phyloP scores from a whole-genome alignment of 768 basidiomycete species.

The Mycena haematopus region DNA sequence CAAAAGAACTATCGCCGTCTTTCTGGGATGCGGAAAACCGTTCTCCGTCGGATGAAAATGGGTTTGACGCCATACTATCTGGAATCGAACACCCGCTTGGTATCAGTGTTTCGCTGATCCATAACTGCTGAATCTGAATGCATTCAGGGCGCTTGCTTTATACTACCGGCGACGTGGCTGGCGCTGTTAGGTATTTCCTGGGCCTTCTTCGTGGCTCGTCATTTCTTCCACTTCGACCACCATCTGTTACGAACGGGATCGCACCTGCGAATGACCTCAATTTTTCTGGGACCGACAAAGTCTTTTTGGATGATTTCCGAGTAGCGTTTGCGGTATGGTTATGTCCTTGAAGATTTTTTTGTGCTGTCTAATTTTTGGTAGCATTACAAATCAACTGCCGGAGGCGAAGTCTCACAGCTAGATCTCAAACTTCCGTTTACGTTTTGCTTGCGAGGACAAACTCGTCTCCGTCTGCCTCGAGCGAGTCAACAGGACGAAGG shows the following conservation, averaged over 20 bases:
- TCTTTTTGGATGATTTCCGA: conserved; percentile 87
- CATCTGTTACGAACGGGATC: conserved; percentile 30
- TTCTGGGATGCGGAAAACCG: conserved; percentile 80
- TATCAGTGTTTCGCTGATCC: conserved; percentile 32
- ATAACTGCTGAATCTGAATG: conserved; percentile 13
- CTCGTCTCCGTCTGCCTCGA: conserved; percentile 61
- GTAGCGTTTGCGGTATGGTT: conserved; percentile 80
- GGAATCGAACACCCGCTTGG: conserved; percentile 85
- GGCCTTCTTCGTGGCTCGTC: conserved; percentile 64
- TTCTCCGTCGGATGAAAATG: conserved; percentile 43
- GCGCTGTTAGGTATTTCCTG: conserved; percentile 81
- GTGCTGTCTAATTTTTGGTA: conserved; percentile 37
- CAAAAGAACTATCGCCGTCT: conserved; percentile 74
- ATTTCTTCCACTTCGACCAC: conserved; percentile 25
- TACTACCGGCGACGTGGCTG: conserved; percentile 83
- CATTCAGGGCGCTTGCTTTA: conserved; percentile 81
- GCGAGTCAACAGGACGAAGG: conserved; percentile 52
- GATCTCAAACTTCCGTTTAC: conserved; percentile 69
- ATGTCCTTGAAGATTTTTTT: conserved; percentile 5
- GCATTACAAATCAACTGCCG: conserved; percentile 75
- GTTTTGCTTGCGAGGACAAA: conserved; percentile 66
- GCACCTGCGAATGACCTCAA: conserved; percentile 33
- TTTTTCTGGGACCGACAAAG: conserved; percentile 57
- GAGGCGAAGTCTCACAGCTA: conserved; percentile 45
- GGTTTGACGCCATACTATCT: conserved; percentile 69